Percentiles rank a stretch among this genome's conserved stretches.
These are phyloP conservation scores for Amborella trichopoda DNA, from an alignment of 164 flowering plant species.

Conservation along the genomic window DNA sequence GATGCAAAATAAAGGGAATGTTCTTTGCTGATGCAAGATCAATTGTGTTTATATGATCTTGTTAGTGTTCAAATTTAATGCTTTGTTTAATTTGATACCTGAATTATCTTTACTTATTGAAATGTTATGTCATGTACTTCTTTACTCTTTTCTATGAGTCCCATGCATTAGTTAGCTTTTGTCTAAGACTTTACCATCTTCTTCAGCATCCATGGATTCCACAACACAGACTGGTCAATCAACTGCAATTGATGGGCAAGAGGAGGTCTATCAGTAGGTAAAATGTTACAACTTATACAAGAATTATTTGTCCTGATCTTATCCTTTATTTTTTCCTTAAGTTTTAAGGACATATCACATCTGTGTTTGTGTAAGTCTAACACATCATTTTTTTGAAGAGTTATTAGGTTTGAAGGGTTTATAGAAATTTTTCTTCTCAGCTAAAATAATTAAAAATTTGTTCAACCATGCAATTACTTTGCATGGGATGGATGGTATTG, in stretches of 20 bases:
- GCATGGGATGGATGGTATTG: no score
- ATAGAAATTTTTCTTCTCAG: no score
- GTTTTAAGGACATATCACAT: no score
- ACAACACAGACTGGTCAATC: slow-evolving; percentile 46
- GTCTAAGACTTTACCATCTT: slow-evolving; percentile 2
- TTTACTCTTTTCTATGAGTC: background rate
- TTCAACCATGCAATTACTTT: no score
- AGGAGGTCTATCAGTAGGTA: slow-evolving; percentile 76
- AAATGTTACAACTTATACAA: background rate
- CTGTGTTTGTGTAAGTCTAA: no score
- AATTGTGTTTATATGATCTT: background rate
- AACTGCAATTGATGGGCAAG: slow-evolving; percentile 65
- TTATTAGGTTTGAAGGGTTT: no score
- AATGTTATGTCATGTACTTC: background rate
- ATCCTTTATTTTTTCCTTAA: no score
- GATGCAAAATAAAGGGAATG: background rate
- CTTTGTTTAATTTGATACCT: background rate
- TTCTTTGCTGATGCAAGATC: background rate
- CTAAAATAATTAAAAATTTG: no score
- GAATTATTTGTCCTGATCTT: no score
- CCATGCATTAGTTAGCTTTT: background rate
- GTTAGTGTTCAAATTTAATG: background rate
- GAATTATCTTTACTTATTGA: background rate
- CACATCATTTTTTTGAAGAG: no score
- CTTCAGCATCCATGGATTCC: slow-evolving; percentile 59